Percentiles rank a stretch among this genome's conserved stretches.
Conservation (phyloP, 202 grass and related monocot genomes). For the Cymbopogon flexuosus region DNA sequence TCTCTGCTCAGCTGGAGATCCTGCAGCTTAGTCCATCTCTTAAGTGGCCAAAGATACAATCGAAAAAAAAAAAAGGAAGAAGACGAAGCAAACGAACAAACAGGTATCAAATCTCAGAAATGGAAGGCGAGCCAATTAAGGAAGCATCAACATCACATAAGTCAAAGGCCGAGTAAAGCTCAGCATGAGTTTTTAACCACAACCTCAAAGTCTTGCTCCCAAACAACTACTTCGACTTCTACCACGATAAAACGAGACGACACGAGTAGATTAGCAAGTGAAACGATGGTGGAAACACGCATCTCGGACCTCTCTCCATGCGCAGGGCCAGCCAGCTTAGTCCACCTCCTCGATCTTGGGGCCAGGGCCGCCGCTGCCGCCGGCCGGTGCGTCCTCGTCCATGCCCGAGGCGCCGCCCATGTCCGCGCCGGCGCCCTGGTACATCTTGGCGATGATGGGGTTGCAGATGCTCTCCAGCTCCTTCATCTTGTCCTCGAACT, state of each 20-base stretch:
- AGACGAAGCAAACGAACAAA: no score
- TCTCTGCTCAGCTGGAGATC: no score
- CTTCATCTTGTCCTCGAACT: constrained; percentile 57
- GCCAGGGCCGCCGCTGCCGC: constrained; percentile 44
- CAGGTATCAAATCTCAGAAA: no score
- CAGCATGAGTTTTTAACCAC: background rate
- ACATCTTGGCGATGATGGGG: constrained; percentile 70
- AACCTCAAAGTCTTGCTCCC: background rate
- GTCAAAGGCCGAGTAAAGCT: background rate
- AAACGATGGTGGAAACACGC: no score
- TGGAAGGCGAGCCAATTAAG: no score
- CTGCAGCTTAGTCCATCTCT: no score
- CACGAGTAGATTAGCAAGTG: background rate
- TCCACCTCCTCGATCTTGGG: constrained; percentile 97
- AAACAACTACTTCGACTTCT: background rate
- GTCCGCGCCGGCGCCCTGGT: constrained; percentile 43
- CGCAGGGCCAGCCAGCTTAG: constrained; percentile 20
- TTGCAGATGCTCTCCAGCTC: constrained; percentile 52
- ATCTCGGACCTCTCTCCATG: background rate
- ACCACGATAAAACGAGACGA: background rate
- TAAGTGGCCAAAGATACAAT: no score
- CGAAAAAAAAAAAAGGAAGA: no score
- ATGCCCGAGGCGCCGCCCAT: constrained; percentile 44
- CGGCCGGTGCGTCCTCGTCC: constrained; percentile 53
- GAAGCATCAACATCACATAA: background rate